Conservation (phyloP, 768 basidiomycete species). For the Mycena olivaceomarginata region DNA sequence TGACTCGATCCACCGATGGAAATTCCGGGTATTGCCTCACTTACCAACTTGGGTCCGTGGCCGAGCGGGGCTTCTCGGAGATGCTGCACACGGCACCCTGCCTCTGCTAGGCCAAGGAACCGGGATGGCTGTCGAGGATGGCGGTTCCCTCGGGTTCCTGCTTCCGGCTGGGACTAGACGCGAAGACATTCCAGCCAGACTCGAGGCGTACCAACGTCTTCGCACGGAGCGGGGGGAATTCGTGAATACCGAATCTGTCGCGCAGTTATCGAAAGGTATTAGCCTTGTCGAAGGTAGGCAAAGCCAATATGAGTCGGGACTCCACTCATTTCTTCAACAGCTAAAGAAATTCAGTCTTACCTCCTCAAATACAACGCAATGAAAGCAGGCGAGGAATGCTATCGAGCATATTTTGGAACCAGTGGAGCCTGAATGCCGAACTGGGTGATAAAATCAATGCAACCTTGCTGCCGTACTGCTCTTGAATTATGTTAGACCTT, state of each 20-base stretch:
- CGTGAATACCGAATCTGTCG: conserved; percentile 7
- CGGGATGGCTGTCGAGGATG: conserved; percentile 18
- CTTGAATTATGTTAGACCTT: no score
- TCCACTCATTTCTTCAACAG: no score
- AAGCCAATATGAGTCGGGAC: no score
- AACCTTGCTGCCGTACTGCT: no score
- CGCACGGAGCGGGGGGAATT: conserved; percentile 9
- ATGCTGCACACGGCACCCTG: conserved; percentile 18
- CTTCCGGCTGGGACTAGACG: conserved; percentile 4
- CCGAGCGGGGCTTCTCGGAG: conserved; percentile 16
- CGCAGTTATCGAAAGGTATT: not conserved
- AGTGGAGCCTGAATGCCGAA: no score
- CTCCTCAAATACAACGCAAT: no score
- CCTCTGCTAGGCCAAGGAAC: conserved; percentile 23
- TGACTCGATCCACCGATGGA: conserved; percentile 11
- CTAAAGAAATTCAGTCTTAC: no score
- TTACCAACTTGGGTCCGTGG: conserved; percentile 23
- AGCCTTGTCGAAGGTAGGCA: no score
- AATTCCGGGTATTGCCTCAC: not conserved
- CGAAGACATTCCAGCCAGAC: not conserved
- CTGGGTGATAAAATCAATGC: no score
- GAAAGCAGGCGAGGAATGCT: no score
- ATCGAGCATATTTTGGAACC: no score
- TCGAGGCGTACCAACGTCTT: conserved; percentile 8
- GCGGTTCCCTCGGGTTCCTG: conserved; percentile 3